Conservation (phyloP, 768 basidiomycete genomes). For the Gymnopilus junonius region DNA sequence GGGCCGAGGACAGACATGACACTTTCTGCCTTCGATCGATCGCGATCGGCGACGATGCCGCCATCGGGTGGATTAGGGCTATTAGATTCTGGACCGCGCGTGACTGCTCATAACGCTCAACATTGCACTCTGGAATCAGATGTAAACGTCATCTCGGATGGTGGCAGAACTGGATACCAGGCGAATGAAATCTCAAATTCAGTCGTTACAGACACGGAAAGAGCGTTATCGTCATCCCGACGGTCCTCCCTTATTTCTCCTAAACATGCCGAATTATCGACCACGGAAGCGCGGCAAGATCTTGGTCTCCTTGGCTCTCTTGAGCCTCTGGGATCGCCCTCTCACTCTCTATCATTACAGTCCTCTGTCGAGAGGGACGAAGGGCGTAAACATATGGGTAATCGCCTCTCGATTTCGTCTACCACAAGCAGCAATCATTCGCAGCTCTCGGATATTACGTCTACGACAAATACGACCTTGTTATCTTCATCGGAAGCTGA, state of each 20-base stretch:
- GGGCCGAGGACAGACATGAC: not conserved
- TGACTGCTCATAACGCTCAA: not conserved
- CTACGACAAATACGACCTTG: not conserved
- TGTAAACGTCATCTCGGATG: not conserved
- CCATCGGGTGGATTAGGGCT: not conserved
- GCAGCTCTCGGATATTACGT: not conserved
- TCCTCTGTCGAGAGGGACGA: not conserved
- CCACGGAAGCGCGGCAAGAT: not conserved
- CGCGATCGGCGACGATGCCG: constrained; percentile 7
- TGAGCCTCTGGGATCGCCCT: not conserved
- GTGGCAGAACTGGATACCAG: too few relatives aligned
- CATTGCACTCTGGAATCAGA: not conserved
- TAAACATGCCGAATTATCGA: not conserved
- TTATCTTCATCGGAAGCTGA: not conserved
- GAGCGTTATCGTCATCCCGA: not conserved
- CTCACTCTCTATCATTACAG: not conserved
- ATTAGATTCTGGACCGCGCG: not conserved
- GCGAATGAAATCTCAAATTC: too few relatives aligned
- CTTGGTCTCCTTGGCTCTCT: too few relatives aligned
- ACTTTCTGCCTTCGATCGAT: not conserved
- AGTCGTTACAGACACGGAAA: too few relatives aligned
- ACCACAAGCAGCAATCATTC: constrained; percentile 18
- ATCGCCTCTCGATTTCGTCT: constrained; percentile 24
- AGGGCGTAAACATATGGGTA: constrained; percentile 5
- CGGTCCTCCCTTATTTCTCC: not conserved